Evolutionary conservation across 2,329 filamentous ascomycete genomes (phyloP).

Genomic region (Ophiocordyceps sinensis): DNA sequence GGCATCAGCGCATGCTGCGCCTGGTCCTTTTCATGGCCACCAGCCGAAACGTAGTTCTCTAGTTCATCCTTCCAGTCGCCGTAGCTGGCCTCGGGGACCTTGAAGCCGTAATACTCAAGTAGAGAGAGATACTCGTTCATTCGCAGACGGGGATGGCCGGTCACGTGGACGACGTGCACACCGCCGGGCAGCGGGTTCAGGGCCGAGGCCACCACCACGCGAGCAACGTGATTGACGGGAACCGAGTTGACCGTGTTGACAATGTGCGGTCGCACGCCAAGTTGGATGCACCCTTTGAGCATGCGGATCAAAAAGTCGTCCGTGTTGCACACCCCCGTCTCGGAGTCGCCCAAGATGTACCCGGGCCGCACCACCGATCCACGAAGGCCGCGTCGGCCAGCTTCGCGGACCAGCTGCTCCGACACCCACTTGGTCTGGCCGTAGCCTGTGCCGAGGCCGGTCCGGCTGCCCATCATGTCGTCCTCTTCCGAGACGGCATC

Average conservation of each 20-base stretch:
- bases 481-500: constrained; percentile 51
- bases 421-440: constrained; percentile 74
- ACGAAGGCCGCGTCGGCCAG: constrained; percentile 52
- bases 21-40: constrained; percentile 10
- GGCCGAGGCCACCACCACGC: constrained; percentile 60
- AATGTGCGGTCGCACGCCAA: constrained; percentile 59
- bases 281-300: constrained; percentile 75
- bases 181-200: constrained; percentile 42
- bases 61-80: constrained; percentile 15
- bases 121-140: constrained; percentile 64
- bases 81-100: constrained; percentile 62
- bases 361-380: constrained; percentile 59
- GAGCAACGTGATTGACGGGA: constrained; percentile 70
- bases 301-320: constrained; percentile 87
- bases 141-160: constrained; percentile 61
- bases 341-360: constrained; percentile 65
- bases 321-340: constrained; percentile 57
- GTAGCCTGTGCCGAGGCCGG: constrained; percentile 63
- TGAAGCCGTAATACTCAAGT: constrained; percentile 58
- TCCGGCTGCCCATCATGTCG: constrained; percentile 46
- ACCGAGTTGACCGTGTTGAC: constrained; percentile 81
- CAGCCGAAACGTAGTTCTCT: constrained; percentile 13
- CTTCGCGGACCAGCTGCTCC: constrained; percentile 58
- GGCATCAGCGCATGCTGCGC: constrained; percentile 31
- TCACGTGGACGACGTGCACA: constrained; percentile 59